A percentile compares a stretch with the other conserved stretches of the same genome.
phyloP scores from a whole-genome alignment of 2,329 filamentous ascomycete genomes.

The Dactylellina leptospora region DNA sequence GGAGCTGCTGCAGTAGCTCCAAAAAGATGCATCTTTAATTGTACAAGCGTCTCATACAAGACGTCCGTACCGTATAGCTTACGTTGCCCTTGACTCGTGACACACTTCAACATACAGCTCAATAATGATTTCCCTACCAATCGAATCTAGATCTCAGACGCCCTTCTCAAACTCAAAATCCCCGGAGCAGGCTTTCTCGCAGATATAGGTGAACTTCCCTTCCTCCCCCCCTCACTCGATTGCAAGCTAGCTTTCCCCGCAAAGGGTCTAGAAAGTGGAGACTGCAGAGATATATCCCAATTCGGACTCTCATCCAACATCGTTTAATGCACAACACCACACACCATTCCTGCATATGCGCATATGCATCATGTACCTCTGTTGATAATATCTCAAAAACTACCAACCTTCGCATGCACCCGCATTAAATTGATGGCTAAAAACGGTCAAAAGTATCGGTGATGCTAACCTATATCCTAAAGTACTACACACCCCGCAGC shows the following conservation, averaged over 20 bases:
- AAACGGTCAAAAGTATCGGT: background rate
- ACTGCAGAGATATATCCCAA: too few relatives aligned
- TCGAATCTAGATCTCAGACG: slow-evolving; percentile 75
- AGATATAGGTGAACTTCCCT: slow-evolving; percentile 65
- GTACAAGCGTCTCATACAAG: too few relatives aligned
- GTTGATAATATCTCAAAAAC: too few relatives aligned
- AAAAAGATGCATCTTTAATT: too few relatives aligned
- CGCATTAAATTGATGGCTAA: too few relatives aligned
- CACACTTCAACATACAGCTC: too few relatives aligned
- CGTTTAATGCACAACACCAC: slow-evolving; percentile 37
- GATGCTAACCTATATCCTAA: background rate
- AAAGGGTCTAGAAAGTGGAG: too few relatives aligned
- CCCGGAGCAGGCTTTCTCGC: slow-evolving; percentile 73
- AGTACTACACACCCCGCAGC: slow-evolving; percentile 57
- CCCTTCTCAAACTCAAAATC: slow-evolving; percentile 74
- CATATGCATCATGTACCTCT: background rate
- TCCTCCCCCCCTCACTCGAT: too few relatives aligned
- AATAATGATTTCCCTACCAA: too few relatives aligned
- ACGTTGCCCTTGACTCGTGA: background rate
- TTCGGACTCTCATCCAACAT: background rate
- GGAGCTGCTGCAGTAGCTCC: too few relatives aligned
- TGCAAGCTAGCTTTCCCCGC: too few relatives aligned
- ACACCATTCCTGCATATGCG: background rate
- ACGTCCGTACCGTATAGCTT: background rate
- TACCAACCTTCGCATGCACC: too few relatives aligned